Evolutionary conservation across 805 yeast genomes (phyloP).

Genomic region (Candida xyloterini): DNA sequence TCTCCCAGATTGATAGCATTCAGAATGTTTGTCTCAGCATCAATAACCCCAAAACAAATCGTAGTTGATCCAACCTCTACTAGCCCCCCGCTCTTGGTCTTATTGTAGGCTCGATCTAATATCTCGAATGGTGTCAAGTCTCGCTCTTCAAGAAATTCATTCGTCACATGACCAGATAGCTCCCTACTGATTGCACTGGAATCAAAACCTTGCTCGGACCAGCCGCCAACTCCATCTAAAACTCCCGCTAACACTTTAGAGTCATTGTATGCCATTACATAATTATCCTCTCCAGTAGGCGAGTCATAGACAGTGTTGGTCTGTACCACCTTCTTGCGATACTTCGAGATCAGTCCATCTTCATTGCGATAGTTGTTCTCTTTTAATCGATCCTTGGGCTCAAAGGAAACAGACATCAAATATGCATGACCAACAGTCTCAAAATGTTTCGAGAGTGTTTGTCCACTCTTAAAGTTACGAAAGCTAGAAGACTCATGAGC

Average conservation of each 20-base stretch:
- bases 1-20: constrained; percentile 85
- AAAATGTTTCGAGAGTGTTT: constrained; percentile 26
- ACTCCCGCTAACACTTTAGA: constrained; percentile 65
- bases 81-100: constrained; percentile 49
- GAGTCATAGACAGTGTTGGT: constrained; percentile 37
- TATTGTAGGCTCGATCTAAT: constrained; percentile 53
- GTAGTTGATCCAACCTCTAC: constrained; percentile 94
- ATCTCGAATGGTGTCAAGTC: constrained; percentile 43
- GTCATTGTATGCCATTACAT: constrained; percentile 47
- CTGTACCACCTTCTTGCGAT: constrained; percentile 22
- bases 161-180: constrained; percentile 56
- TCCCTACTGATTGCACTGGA: constrained; percentile 85
- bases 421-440: constrained; percentile 37
- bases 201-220: constrained; percentile 90
- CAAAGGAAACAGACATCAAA: constrained; percentile 65
- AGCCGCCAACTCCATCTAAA: constrained; percentile 97
- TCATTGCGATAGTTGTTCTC: constrained; percentile 40
- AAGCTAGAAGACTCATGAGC: constrained; percentile 26
- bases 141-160: constrained; percentile 28
- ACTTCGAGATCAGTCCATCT: constrained; percentile 29
- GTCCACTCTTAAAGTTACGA: constrained; percentile 29
- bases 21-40: constrained; percentile 49
- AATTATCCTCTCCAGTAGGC: constrained; percentile 78
- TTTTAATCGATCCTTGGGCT: constrained; percentile 61
- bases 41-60: constrained; percentile 75